Conservation (phyloP, 495 filamentous ascomycete genomes). For the Durotheca rogersii region DNA sequence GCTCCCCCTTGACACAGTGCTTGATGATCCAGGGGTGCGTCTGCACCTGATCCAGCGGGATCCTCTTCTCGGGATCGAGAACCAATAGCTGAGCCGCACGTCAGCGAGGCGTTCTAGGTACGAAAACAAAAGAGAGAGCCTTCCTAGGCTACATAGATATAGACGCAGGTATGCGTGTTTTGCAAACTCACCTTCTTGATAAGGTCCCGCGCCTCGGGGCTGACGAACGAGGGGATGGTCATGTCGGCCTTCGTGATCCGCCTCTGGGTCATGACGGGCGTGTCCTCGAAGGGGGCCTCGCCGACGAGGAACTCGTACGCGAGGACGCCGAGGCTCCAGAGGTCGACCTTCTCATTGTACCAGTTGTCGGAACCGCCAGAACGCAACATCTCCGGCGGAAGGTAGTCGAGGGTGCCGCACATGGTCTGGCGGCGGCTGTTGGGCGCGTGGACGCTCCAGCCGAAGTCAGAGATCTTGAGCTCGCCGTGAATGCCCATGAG, state of each 20-base stretch:
- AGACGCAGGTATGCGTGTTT: background rate
- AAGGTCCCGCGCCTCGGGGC: slow-evolving; percentile 84
- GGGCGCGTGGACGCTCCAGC: slow-evolving; percentile 97
- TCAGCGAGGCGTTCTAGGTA: no score
- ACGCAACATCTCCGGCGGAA: slow-evolving; percentile 96
- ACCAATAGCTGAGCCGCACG: slow-evolving; percentile 92
- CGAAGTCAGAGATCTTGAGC: slow-evolving; percentile 98
- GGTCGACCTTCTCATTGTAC: slow-evolving; percentile 92
- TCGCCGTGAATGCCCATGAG: slow-evolving; percentile 96
- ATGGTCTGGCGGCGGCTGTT: slow-evolving; percentile 93
- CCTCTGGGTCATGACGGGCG: slow-evolving; percentile 89
- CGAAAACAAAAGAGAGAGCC: no score
- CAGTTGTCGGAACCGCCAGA: slow-evolving; percentile 75
- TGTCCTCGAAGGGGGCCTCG: slow-evolving; percentile 96
- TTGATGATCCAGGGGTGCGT: slow-evolving; percentile 96
- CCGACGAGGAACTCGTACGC: slow-evolving; percentile 96
- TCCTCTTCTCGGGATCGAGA: slow-evolving; percentile 89
- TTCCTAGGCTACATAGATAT: background rate
- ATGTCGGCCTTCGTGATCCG: slow-evolving; percentile 89
- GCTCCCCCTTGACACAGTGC: slow-evolving; percentile 83
- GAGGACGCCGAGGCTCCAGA: slow-evolving; percentile 93
- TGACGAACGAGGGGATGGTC: slow-evolving; percentile 87
- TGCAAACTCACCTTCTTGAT: slow-evolving; percentile 80
- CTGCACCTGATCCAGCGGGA: slow-evolving; percentile 85
- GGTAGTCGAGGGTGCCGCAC: slow-evolving; percentile 96